A percentile compares a stretch with the other conserved stretches of the same genome.
These are phyloP conservation scores for Paramecium caudatum DNA, from an alignment of 73 alveolate genomes.

Conservation along the genomic window DNA sequence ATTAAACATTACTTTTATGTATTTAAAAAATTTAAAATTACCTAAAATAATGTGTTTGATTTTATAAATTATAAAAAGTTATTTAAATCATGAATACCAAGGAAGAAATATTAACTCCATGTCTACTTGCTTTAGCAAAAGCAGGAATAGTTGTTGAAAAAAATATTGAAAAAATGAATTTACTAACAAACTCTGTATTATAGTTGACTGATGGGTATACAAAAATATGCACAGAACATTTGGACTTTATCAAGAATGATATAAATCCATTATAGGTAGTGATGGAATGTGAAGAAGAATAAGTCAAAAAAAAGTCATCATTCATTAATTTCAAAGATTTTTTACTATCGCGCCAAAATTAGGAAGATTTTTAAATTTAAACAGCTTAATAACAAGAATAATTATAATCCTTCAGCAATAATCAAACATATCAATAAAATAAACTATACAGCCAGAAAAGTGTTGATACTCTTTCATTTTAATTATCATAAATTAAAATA, in stretches of 20 bases:
- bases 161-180: neutral
- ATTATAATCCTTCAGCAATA: neutral
- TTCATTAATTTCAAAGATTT: neutral
- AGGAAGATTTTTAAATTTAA: neutral
- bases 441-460: slow-evolving; percentile 2
- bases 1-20: neutral
- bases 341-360: neutral
- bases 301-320: neutral
- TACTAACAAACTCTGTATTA: neutral
- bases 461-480: neutral
- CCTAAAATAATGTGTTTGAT: slow-evolving; percentile 43
- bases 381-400: neutral
- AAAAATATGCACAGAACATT: slow-evolving; percentile 1
- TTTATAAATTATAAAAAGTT: neutral
- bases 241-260: neutral
- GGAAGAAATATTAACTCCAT: neutral
- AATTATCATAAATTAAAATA: neutral
- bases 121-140: neutral
- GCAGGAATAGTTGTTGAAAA: neutral
- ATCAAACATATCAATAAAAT: no score
- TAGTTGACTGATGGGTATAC: neutral
- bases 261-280: neutral
- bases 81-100: slow-evolving; percentile 14
- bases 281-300: slow-evolving; percentile 1
- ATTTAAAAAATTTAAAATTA: slow-evolving; percentile 34